A percentile compares a stretch with the other conserved stretches of the same genome.
Conservation (phyloP, 805 yeast genomes). For the Metschnikowia orientalis region DNA sequence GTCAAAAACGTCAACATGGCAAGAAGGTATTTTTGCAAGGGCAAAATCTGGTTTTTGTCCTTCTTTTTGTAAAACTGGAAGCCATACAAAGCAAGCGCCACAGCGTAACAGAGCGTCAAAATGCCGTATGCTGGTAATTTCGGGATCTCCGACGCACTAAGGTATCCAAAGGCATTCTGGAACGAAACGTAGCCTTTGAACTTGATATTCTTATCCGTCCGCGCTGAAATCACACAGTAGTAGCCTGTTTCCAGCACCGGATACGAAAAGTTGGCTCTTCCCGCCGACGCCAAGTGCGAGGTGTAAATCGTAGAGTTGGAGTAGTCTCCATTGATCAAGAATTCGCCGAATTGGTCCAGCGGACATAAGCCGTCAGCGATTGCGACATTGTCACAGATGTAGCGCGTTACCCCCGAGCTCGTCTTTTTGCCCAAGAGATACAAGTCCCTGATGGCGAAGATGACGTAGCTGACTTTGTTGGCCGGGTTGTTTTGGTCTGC, state of each 20-base stretch:
- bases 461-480: conserved; percentile 54
- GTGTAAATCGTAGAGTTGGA: conserved; percentile 55
- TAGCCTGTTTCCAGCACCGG: conserved; percentile 75
- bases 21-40: conserved; percentile 85
- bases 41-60: conserved; percentile 67
- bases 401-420: conserved; percentile 33
- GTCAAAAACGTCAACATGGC: conserved; percentile 81
- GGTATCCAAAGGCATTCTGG: conserved; percentile 87
- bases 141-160: conserved; percentile 88
- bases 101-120: conserved; percentile 76
- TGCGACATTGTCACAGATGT: conserved; percentile 72
- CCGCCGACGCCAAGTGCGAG: conserved; percentile 50
- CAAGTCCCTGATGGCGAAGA: conserved; percentile 82
- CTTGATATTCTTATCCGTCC: conserved; percentile 35
- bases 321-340: conserved; percentile 49
- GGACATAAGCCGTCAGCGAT: conserved; percentile 52
- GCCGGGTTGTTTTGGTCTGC: conserved; percentile 20
- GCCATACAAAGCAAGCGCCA: conserved; percentile 75
- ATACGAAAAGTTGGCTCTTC: conserved; percentile 60
- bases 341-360: conserved; percentile 51
- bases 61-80: conserved; percentile 83
- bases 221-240: conserved; percentile 80
- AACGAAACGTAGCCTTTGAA: conserved; percentile 72
- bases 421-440: conserved; percentile 56
- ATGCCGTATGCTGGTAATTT: conserved; percentile 86